Evolutionary conservation across 2,329 filamentous ascomycete species (phyloP), one percentile per base, ranked within the genome.

Genomic region (Calonectria pteridis): DNA sequence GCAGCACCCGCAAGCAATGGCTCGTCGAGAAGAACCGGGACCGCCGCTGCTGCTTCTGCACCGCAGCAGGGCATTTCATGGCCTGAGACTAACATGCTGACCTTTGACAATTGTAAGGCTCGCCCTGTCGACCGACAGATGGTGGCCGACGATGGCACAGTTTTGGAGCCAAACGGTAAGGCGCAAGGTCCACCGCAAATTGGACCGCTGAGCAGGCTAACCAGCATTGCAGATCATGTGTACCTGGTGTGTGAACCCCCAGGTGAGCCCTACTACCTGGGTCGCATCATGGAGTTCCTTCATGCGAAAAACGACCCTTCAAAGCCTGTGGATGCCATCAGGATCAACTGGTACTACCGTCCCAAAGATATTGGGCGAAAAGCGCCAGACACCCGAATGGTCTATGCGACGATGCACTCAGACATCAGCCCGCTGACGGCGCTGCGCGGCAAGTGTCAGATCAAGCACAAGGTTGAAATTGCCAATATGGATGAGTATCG

Each of bases 391-490:
- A 96, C 94, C 73, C 94, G 97, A 75, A 89, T 96, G 80, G 92
- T 99, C 67, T 98, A 96, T 85, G 96, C 95, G 75, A 98, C 97
- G 35, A 99, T 99, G 97, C 97, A 99, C 85, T 98, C 97, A 31
- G 97, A 99, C 87, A 94, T 95, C 75, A 98, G 95, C 83, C 97
- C 97, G 72, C 89, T 99, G 80, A 95, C 95, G 65, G 95, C 97
- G 58, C 88, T 99, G 79, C 95, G 97, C 81, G 97, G 97, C 78
- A 98, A 97, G 87, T 98, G 96, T 85, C 92, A 93, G 77, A 97
- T 99, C 84, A 90, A 91, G 84, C 97, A 99, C 87, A 93, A 94
- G 79, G 94, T 93, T 76, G 95, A 98, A 83, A 96, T 98, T 74
- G 86, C 91, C 43, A 93, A 94, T 81, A 86, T 98, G 77, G 94